phyloP scores from a whole-genome alignment of 306 rosid genomes.

The Inga laurina region DNA sequence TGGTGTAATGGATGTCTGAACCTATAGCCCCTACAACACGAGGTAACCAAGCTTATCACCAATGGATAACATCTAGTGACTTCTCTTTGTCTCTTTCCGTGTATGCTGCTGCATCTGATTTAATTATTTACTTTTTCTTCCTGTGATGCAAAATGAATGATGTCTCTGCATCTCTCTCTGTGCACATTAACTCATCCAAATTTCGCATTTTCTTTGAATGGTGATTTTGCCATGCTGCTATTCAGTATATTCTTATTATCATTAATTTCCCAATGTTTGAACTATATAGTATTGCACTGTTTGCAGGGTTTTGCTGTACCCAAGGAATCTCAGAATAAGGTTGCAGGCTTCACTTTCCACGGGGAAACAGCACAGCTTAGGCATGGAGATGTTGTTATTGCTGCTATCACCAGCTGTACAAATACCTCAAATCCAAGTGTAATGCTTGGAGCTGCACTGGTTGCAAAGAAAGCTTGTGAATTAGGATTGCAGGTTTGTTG shows the following conservation, averaged over 20 bases:
- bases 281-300: slow-evolving; percentile 39
- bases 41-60: not conserved
- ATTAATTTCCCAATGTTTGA: slow-evolving; percentile 27
- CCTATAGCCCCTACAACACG: not conserved
- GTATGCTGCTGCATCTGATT: not conserved
- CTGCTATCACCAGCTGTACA: slow-evolving; percentile 99
- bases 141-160: not conserved
- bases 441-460: slow-evolving; percentile 99
- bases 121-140: not conserved
- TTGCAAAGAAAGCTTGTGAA: slow-evolving; percentile 97
- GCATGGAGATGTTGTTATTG: slow-evolving; percentile 96
- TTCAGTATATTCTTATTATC: slow-evolving; percentile 8
- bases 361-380: slow-evolving; percentile 78
- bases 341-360: slow-evolving; percentile 62
- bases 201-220: not conserved
- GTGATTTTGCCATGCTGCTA: not conserved
- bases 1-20: not conserved
- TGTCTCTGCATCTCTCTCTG: not conserved
- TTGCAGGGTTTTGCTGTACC: slow-evolving; percentile 91
- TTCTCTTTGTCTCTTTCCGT: not conserved
- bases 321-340: slow-evolving; percentile 73
- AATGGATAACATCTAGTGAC: not conserved
- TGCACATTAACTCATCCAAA: not conserved
- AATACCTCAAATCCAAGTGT: slow-evolving; percentile 99
- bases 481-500: slow-evolving; percentile 87